phyloP scores from a whole-genome alignment of 768 basidiomycete genomes.

The Tylopilus intermedius region DNA sequence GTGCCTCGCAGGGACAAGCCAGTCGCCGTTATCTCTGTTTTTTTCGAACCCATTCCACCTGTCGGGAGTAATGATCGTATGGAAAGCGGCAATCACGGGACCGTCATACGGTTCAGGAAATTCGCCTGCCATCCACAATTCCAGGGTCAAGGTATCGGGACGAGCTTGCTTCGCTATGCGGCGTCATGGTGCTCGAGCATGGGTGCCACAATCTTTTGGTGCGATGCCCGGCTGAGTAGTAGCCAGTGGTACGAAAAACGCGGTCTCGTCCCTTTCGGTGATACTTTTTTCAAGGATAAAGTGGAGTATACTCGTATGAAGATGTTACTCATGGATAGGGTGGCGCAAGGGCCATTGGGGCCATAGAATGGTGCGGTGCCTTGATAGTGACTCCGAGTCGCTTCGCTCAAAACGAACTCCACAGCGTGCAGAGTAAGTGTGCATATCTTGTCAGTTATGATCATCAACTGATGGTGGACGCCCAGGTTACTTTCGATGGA shows the following conservation, averaged over 20 bases:
- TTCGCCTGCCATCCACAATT: slow-evolving; percentile 52
- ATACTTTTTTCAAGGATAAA: slow-evolving; percentile 47
- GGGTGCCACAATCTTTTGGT: slow-evolving; percentile 46
- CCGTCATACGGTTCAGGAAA: slow-evolving; percentile 49
- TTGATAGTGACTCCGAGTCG: background rate
- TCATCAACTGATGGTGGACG: slow-evolving; percentile 5
- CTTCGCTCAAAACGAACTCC: background rate
- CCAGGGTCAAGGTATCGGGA: slow-evolving; percentile 52
- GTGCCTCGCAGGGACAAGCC: slow-evolving; percentile 32
- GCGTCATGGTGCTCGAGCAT: slow-evolving; percentile 39
- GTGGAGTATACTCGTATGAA: slow-evolving; percentile 57
- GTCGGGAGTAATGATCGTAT: slow-evolving; percentile 4
- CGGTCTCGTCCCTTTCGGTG: slow-evolving; percentile 47
- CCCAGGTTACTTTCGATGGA: slow-evolving; percentile 9
- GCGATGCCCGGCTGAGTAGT: slow-evolving; percentile 48
- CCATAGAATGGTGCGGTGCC: background rate
- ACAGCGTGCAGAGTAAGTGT: slow-evolving; percentile 4
- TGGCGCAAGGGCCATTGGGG: background rate
- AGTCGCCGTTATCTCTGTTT: slow-evolving; percentile 58
- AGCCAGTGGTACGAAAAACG: slow-evolving; percentile 49
- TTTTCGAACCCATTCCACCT: slow-evolving; percentile 34
- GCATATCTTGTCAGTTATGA: background rate
- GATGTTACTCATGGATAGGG: slow-evolving; percentile 24
- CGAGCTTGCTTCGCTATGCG: slow-evolving; percentile 38
- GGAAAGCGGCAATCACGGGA: slow-evolving; percentile 1